Conservation (phyloP, 495 filamentous ascomycete genomes). For the Neurospora sp. region DNA sequence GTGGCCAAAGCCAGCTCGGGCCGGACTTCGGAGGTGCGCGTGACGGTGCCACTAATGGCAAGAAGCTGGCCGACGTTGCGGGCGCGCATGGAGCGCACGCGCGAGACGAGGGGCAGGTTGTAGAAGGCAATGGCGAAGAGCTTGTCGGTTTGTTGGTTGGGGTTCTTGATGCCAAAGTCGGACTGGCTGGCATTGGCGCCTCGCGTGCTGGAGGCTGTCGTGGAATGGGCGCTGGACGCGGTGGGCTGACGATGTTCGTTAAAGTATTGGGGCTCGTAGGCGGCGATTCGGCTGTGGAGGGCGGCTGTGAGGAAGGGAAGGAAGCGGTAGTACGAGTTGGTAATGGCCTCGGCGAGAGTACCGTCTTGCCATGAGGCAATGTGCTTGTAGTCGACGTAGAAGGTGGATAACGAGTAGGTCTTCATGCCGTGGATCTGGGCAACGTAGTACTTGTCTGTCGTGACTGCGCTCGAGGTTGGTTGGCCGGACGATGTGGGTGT, state of each 20-base stretch:
- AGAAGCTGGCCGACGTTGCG: slow-evolving; percentile 84
- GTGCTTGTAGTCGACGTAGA: slow-evolving; percentile 95
- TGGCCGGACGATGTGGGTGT: slow-evolving; percentile 62
- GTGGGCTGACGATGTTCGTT: slow-evolving; percentile 75
- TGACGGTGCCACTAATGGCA: slow-evolving; percentile 93
- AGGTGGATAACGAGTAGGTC: slow-evolving; percentile 78
- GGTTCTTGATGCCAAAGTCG: slow-evolving; percentile 57
- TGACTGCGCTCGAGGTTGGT: slow-evolving; percentile 61
- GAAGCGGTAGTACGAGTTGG: slow-evolving; percentile 88
- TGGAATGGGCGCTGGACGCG: slow-evolving; percentile 47
- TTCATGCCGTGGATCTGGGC: slow-evolving; percentile 88
- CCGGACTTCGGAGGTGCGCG: slow-evolving; percentile 89
- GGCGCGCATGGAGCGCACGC: slow-evolving; percentile 80
- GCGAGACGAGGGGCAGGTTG: slow-evolving; percentile 87
- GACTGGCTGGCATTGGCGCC: slow-evolving; percentile 47
- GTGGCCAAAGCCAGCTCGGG: slow-evolving; percentile 88
- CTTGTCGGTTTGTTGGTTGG: slow-evolving; percentile 95
- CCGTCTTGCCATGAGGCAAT: slow-evolving; percentile 59
- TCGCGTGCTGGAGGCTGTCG: slow-evolving; percentile 57
- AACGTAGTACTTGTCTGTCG: slow-evolving; percentile 90
- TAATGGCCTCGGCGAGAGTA: slow-evolving; percentile 70
- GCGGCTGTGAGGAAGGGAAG: slow-evolving; percentile 83
- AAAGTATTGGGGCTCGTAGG: slow-evolving; percentile 91
- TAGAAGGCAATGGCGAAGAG: slow-evolving; percentile 93
- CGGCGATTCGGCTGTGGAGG: slow-evolving; percentile 85